Percentiles rank a stretch among this genome's conserved stretches.
Evolutionary conservation across 2,329 filamentous ascomycete genomes (phyloP).

Genomic region (Chaetomiaceae sp.): DNA sequence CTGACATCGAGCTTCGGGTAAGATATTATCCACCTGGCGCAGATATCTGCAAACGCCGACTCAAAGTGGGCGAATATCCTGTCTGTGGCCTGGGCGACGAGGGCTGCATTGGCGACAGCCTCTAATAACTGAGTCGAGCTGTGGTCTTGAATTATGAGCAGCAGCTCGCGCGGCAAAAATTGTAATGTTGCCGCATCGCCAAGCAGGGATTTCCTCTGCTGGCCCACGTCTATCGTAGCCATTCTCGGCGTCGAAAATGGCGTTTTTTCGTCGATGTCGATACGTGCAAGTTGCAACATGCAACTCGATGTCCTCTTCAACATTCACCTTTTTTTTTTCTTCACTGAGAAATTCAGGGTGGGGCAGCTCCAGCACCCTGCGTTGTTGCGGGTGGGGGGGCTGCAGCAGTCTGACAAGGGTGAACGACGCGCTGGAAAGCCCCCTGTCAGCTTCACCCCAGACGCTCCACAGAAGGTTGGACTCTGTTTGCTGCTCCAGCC

Average conservation of each 20-base stretch:
- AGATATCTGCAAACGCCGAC: slow-evolving; percentile 73
- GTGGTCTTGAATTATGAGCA: slow-evolving; percentile 60
- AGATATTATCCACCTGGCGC: slow-evolving; percentile 68
- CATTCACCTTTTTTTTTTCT: slow-evolving; percentile 37
- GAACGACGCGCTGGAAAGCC: background rate
- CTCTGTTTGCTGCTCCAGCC: background rate
- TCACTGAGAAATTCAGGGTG: slow-evolving; percentile 19
- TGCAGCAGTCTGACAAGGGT: slow-evolving; percentile 8
- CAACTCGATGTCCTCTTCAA: slow-evolving; percentile 9
- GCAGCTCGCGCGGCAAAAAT: slow-evolving; percentile 65
- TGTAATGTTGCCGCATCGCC: slow-evolving; percentile 50
- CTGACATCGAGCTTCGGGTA: slow-evolving; percentile 37
- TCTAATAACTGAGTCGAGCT: slow-evolving; percentile 65
- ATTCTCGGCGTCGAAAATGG: slow-evolving; percentile 38
- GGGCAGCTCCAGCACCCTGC: slow-evolving; percentile 16
- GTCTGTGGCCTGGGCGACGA: slow-evolving; percentile 67
- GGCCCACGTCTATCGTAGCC: slow-evolving; percentile 52
- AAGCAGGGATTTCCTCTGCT: slow-evolving; percentile 53
- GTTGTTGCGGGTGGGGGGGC: slow-evolving; percentile 1
- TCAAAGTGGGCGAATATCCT: slow-evolving; percentile 71
- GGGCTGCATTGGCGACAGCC: slow-evolving; percentile 63
- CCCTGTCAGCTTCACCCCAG: no score
- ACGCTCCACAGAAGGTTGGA: background rate
- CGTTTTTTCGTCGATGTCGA: slow-evolving; percentile 8
- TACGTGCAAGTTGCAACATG: slow-evolving; percentile 7